Percentiles rank a stretch among this genome's conserved stretches.
These are phyloP conservation scores for Pyrus betulifolia DNA, from an alignment of 306 rosid genomes.

Conservation along the genomic window DNA sequence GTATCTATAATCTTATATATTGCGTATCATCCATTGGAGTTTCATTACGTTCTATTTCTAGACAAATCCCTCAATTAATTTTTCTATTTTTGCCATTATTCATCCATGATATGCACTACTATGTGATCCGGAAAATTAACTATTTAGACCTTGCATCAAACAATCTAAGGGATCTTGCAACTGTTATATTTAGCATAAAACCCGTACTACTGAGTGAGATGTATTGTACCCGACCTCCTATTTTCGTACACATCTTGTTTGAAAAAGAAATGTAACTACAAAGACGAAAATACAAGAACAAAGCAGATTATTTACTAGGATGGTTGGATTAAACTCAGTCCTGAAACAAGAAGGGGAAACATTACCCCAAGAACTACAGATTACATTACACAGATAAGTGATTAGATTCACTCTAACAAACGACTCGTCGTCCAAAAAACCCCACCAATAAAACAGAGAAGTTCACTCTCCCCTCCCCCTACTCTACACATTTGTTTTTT, in stretches of 20 bases:
- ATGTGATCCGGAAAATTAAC: not conserved
- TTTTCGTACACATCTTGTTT: no score
- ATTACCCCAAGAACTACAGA: constrained; percentile 1
- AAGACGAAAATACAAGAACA: no score
- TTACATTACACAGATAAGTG: not conserved
- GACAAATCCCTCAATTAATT: no score
- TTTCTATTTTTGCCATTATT: no score
- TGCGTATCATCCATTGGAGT: no score
- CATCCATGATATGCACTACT: no score
- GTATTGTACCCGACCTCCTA: no score
- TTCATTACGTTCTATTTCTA: rapidly evolving
- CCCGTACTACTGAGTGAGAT: no score
- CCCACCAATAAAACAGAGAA: not conserved
- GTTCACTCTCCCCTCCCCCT: not conserved
- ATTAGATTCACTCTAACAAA: not conserved
- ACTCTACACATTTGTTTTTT: not conserved
- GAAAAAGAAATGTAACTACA: no score
- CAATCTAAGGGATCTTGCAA: no score
- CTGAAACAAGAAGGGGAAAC: not conserved
- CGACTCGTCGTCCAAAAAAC: not conserved
- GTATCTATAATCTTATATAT: no score
- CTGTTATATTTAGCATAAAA: no score
- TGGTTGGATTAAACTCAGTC: not conserved
- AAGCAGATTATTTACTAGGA: not conserved
- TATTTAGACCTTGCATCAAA: not conserved